Evolutionary conservation across 2,329 filamentous ascomycete genomes (phyloP), one percentile per base, ranked within the genome.

Genomic region (Biscogniauxia marginata): DNA sequence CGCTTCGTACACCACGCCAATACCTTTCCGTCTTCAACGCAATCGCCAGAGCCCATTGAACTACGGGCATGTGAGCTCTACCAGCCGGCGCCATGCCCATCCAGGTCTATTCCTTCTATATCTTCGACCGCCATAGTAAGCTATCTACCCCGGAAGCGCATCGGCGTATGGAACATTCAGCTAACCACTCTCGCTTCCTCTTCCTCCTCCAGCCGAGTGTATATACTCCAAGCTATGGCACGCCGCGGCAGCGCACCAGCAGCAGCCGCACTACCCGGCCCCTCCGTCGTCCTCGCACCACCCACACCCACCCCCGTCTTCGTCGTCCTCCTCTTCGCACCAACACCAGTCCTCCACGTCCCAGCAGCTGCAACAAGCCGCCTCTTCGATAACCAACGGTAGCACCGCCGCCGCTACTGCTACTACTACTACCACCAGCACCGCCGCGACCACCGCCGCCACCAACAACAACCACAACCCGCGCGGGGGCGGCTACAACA

Each of bases 101-200:
- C 65, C 70, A 72, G 59, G 90, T 98, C 74, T 98, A 96, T 78
- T 93, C 92, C 58, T 96, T 99, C 77, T 96, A 96, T 81, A 97
- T 99, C 72, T 99, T 99, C 74, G 95, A 99, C 78, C 89, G 95
- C 64, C 95, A 99, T 77, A 96, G 95, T 97, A 82, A 71, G 84
- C 70, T 23, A 23, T 19, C 48, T 53, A 19, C 39, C 24, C 25
- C 23, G 49, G 8, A n/a, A n/a, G n/a, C n/a, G n/a, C n/a, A n/a
- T n/a, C n/a, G n/a, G n/a, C n/a, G n/a, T n/a, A n/a, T n/a, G n/a
- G 30, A 39, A 39, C 30, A 18, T 13, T 43, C 46, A 20, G 25
- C 52, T 22, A 54, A 18, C 16, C 39, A 49, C 16, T 47, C 23
- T 48, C 20, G 3, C 11, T 44, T 19, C 18, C 45, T 25, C 30